Evolutionary conservation across 768 basidiomycete species (phyloP).

Genomic region (Calvatia gigantea): DNA sequence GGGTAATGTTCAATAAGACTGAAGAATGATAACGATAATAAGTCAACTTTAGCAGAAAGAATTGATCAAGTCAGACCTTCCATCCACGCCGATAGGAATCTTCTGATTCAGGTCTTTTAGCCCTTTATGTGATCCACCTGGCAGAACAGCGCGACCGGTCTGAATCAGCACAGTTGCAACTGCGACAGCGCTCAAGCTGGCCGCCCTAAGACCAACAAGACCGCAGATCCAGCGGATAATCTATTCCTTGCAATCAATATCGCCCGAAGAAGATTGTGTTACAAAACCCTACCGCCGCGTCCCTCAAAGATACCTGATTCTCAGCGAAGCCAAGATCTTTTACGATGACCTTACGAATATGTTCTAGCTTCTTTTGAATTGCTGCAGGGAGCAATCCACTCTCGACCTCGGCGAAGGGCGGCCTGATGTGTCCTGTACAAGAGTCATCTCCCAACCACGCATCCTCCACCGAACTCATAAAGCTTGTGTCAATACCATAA

Average conservation of each 20-base stretch:
- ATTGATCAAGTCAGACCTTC: constrained; percentile 53
- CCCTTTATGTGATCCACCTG: constrained; percentile 29
- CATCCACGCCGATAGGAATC: constrained; percentile 88
- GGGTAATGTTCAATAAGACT: constrained; percentile 94
- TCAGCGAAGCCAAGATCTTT: constrained; percentile 57
- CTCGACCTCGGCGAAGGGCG: constrained; percentile 35
- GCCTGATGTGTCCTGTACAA: constrained; percentile 26
- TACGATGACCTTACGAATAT: constrained; percentile 58
- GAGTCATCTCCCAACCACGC: constrained; percentile 56
- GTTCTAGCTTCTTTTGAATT: constrained; percentile 40
- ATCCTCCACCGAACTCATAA: constrained; percentile 80
- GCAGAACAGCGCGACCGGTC: constrained; percentile 62
- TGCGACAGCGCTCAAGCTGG: constrained; percentile 79
- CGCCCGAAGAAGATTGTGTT: not conserved
- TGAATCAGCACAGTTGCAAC: constrained; percentile 84
- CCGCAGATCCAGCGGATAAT: constrained; percentile 79
- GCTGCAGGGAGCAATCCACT: constrained; percentile 26
- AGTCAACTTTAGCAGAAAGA: not conserved
- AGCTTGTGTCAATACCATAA: constrained; percentile 93
- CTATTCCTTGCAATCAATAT: constrained; percentile 32
- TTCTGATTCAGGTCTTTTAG: constrained; percentile 35
- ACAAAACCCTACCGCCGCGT: constrained; percentile 45
- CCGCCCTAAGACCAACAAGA: constrained; percentile 79
- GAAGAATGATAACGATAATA: constrained; percentile 5
- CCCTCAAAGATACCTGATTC: constrained; percentile 51